Evolutionary conservation across 1,284 basidiomycete genomes (phyloP), one percentile per base, ranked within the genome.

Genomic region (Dichomitus squalens): DNA sequence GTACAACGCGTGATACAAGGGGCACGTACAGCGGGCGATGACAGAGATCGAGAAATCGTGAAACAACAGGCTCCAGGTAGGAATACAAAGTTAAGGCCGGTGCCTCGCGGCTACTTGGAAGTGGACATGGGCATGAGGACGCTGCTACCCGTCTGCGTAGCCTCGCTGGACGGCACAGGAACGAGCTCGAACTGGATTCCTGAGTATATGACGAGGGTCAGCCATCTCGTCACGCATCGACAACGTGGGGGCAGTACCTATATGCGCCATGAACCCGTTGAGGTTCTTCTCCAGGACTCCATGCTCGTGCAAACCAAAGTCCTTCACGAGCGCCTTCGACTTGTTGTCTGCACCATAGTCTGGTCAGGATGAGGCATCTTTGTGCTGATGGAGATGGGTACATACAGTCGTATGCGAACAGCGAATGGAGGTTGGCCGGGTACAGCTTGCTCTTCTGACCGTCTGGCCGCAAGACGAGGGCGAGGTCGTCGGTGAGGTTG

Each of bases 261-360:
- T 80, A 64, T 82, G 79, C 29, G 73, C 69, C 71, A 86, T 75
- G 66, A 86, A 85, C n/a, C 74, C 69, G 56, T 80, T 82, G 44
- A 82, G 67, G 61, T 83, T 84, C 60, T 68, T 71, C 53, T 77
- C 73, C 18, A 73, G 68, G 18, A 71, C 64, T 1, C 76, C 75
- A 35, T 77, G 73, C 36, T 75, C 75, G 8, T 66, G 66, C 11
- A 87, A 74, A 1, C 70, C 78, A 56, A 82, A 83, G 54, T 85
- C 81, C 23, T 63, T 68, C 31, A 81, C 64, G 20, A 86, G 69
- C 20, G 68, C 63, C 52, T 71, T 73, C 18, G 74, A 63, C 54
- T 70, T 70, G 7, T 72, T 73, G 39, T 73, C 80, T 83, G 39
- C n/a, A 12, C 4, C 35, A 36, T 36, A 3, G 20, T 29, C 11